A percentile compares a stretch with the other conserved stretches of the same genome.
Evolutionary conservation across 148 eudicot species (phyloP).

Genomic region (Talinum fruticosum): DNA sequence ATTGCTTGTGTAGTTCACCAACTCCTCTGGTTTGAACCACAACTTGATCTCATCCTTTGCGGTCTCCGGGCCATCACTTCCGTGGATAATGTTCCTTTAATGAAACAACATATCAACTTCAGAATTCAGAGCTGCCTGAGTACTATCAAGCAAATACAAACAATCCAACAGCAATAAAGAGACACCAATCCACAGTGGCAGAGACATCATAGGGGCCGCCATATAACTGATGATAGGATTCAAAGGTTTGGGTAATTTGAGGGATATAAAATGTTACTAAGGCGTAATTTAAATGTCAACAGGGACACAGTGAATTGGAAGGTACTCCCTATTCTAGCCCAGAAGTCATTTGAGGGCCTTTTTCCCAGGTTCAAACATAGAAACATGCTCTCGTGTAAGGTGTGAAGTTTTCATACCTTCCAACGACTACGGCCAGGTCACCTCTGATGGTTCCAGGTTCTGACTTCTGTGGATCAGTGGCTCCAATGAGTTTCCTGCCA

Average conservation of each 20-base stretch:
- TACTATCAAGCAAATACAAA: neutral
- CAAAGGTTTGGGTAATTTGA: no score
- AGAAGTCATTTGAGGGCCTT: no score
- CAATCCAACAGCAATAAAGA: neutral
- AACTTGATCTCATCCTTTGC: conserved; percentile 87
- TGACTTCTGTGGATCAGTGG: conserved; percentile 97
- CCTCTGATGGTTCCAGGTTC: conserved; percentile 99
- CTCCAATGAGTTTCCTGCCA: conserved; percentile 97
- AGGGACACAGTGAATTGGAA: no score
- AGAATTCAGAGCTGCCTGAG: neutral
- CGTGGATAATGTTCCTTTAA: conserved; percentile 86
- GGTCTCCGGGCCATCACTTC: conserved; percentile 98
- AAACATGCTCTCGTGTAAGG: neutral
- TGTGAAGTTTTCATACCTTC: conserved; percentile 52
- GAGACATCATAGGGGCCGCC: neutral
- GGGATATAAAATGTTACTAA: no score
- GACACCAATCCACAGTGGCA: neutral
- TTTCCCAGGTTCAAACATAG: no score
- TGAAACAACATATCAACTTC: neutral
- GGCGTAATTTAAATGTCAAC: neutral
- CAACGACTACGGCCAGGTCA: conserved; percentile 92
- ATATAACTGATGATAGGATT: no score
- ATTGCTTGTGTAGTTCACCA: conserved; percentile 73
- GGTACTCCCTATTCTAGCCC: no score
- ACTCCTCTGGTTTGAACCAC: conserved; percentile 96